Conservation (phyloP, 2,329 filamentous ascomycete genomes). For the Colletotrichum sojae region DNA sequence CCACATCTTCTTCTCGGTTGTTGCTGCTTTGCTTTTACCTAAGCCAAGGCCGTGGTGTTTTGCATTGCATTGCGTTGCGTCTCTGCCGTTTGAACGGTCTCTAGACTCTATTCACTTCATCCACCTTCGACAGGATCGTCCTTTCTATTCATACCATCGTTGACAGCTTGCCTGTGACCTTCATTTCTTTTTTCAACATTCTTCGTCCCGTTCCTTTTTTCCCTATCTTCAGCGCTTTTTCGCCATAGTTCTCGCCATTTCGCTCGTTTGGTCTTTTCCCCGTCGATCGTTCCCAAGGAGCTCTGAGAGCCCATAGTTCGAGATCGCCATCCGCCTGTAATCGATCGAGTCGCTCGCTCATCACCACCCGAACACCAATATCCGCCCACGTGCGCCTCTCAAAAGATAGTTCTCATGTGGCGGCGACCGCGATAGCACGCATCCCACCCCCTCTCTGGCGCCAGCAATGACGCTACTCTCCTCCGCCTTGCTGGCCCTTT, state of each 20-base stretch:
- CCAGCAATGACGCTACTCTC: conserved; percentile 34
- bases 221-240: not conserved
- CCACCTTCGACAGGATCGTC: conserved; percentile 23
- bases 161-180: conserved; percentile 12
- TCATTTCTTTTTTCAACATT: not conserved
- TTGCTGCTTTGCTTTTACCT: conserved; percentile 9
- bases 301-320: conserved; percentile 19
- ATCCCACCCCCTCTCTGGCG: conserved; percentile 21
- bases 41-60: conserved; percentile 25
- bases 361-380: not conserved
- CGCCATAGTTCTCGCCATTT: not conserved
- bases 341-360: conserved; percentile 1
- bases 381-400: not conserved
- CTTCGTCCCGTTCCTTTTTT: not conserved
- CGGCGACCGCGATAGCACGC: conserved; percentile 38
- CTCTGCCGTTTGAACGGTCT: conserved; percentile 26
- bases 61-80: conserved; percentile 28
- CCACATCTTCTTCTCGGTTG: not conserved
- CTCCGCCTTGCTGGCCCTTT: conserved; percentile 38
- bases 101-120: conserved; percentile 24
- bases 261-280: conserved; percentile 15
- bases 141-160: conserved; percentile 8
- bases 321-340: not conserved
- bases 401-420: conserved; percentile 37
- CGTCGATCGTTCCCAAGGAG: not conserved